Evolutionary conservation across 2,329 filamentous ascomycete genomes (phyloP).

Genomic region (Diaporthe eres): DNA sequence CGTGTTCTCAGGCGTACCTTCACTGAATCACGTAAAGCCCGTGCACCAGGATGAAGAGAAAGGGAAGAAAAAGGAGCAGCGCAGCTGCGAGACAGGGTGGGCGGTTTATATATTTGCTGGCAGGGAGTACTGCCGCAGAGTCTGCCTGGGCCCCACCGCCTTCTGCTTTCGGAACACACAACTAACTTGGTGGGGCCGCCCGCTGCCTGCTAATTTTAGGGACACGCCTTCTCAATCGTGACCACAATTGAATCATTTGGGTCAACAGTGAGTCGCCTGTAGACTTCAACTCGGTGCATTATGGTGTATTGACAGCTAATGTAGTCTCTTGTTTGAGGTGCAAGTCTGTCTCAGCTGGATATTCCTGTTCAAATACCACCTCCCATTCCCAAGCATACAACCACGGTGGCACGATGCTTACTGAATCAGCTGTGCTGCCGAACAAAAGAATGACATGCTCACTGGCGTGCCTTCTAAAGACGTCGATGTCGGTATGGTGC

Average conservation of each 20-base stretch:
- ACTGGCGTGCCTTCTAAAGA: too few relatives aligned
- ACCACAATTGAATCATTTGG: not conserved
- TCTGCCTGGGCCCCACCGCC: not conserved
- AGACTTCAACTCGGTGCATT: not conserved
- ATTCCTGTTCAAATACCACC: too few relatives aligned
- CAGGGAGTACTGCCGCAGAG: not conserved
- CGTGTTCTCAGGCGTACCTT: conserved; percentile 88
- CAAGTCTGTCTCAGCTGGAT: too few relatives aligned
- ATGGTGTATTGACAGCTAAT: not conserved
- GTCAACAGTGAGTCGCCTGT: not conserved
- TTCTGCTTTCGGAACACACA: not conserved
- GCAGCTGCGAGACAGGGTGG: conserved; percentile 36
- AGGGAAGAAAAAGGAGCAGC: conserved; percentile 53
- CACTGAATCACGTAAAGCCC: conserved; percentile 88
- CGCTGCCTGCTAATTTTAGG: not conserved
- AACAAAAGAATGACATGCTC: too few relatives aligned
- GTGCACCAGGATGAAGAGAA: conserved; percentile 74
- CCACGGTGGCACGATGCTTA: not conserved
- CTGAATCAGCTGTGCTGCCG: not conserved
- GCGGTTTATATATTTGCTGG: conserved; percentile 39
- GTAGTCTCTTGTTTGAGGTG: not conserved
- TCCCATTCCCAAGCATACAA: too few relatives aligned
- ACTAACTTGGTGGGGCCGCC: not conserved
- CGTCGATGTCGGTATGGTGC: not conserved
- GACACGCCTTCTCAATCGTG: not conserved